A percentile compares a stretch with the other conserved stretches of the same genome.
phyloP scores from a whole-genome alignment of 2,329 filamentous ascomycete genomes.

The Xylariaceae sp. region DNA sequence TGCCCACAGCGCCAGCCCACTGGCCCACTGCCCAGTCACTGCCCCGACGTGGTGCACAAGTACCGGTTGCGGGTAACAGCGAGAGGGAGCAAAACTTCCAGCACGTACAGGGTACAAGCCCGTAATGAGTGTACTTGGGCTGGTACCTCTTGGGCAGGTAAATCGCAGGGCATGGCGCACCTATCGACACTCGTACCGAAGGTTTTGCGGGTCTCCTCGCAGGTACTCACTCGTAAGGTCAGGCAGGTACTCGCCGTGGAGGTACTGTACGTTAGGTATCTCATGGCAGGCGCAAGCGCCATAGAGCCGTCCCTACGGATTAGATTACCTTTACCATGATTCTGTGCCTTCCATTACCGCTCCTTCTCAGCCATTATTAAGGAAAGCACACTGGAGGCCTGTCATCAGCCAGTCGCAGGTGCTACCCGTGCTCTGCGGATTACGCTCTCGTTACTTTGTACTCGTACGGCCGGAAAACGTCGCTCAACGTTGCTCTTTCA shows the following conservation, averaged over 20 bases:
- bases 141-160: background rate
- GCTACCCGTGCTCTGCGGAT: background rate
- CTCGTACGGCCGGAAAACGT: slow-evolving; percentile 19
- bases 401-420: background rate
- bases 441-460: slow-evolving; percentile 1
- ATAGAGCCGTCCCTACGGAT: too few relatives aligned
- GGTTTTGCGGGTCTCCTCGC: background rate
- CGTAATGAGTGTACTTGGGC: too few relatives aligned
- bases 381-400: background rate
- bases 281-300: background rate
- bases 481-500: slow-evolving; percentile 9
- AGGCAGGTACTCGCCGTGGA: background rate
- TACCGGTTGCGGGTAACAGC: too few relatives aligned
- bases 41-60: too few relatives aligned
- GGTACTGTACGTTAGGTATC: background rate
- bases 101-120: too few relatives aligned
- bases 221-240: background rate
- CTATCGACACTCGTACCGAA: background rate
- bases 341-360: too few relatives aligned
- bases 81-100: too few relatives aligned
- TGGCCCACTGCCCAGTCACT: too few relatives aligned
- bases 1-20: too few relatives aligned
- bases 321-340: too few relatives aligned
- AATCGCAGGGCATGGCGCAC: background rate
- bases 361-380: background rate